Evolutionary conservation across 2,329 filamentous ascomycete species (phyloP), one percentile per base, ranked within the genome.

Genomic region (Aspergillus clavatus): DNA sequence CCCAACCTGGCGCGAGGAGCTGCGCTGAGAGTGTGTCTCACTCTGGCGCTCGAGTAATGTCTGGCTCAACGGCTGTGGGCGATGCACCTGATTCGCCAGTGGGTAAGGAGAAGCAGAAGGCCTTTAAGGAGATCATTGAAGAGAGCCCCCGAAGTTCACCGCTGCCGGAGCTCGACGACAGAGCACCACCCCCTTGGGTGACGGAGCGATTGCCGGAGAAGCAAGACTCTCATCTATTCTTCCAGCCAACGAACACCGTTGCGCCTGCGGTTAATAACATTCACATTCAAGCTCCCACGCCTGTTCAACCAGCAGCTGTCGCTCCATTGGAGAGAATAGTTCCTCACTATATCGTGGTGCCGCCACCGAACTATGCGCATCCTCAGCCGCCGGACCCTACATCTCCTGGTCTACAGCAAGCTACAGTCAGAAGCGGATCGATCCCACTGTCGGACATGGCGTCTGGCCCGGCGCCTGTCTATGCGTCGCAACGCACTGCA

Each of bases 371-470:
- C 2, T 76, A 81, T 48, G 68, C 45, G 33, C 55, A 62, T 7
- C 72, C 76, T 16, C 74, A 75, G 1, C 81, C 82, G 4, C 81
- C 83, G 0, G 77, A 77, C 0, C 81, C 81, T 2, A 65, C 80
- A 0, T 84, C 84, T 1, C 82, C 84, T 1, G 82, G 76, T 0
- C 68, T 85, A 29, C 74, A 81, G 28, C 73, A 74, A 11, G 78
- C 78, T 0, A 85, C 86, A 74, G 78, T 77, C 8, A 79, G 81
- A 0, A 77, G 80, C 45, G 78, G 82, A 1, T 79, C 73, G 2
- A 80, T 84, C 36, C 74, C 71, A 18, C 72, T 87, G 71, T 73
- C 75, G 1, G 76, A 83, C 7, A 77, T 86, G 10, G 76, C 78
- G 1, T 50, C 50, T 18, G 42, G 29, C 2, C 58, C 60, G 7